Conservation (phyloP, 2,329 filamentous ascomycete genomes). For the Seiridium cupressi region DNA sequence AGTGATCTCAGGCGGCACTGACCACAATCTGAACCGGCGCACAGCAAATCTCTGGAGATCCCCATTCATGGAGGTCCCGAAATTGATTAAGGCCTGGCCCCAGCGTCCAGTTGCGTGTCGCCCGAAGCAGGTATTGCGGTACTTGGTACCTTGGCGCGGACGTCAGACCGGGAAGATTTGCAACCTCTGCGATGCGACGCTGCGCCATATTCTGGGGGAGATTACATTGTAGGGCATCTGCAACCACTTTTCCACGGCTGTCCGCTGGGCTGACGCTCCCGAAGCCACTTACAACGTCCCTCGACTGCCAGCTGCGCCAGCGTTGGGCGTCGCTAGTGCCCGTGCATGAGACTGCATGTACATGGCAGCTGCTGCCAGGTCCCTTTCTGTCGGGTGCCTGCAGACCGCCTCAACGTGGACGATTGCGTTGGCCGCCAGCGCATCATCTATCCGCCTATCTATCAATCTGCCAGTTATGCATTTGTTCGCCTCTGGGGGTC, state of each 20-base stretch:
- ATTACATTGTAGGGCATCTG: neutral
- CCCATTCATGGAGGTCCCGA: conserved; percentile 7
- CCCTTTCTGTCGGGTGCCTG: neutral
- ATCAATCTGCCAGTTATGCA: too few relatives aligned
- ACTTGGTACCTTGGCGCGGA: neutral
- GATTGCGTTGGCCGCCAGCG: neutral
- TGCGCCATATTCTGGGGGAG: conserved; percentile 3
- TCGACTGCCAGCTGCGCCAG: too few relatives aligned
- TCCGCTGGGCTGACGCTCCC: neutral
- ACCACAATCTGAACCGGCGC: neutral
- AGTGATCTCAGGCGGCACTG: neutral
- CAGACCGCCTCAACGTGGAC: neutral
- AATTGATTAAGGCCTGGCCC: conserved; percentile 10
- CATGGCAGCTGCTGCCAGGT: neutral
- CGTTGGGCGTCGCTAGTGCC: too few relatives aligned
- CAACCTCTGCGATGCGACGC: neutral
- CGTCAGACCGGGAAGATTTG: neutral
- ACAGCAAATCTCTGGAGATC: conserved; percentile 7
- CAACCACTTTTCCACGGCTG: neutral
- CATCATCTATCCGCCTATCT: neutral
- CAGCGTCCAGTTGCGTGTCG: neutral
- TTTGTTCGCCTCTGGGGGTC: too few relatives aligned
- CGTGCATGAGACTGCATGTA: too few relatives aligned
- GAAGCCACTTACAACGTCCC: neutral
- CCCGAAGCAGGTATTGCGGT: neutral